Base-by-base conservation (phyloP, 495 filamentous ascomycete species). In the Hyaloscypha bicolor region DNA sequence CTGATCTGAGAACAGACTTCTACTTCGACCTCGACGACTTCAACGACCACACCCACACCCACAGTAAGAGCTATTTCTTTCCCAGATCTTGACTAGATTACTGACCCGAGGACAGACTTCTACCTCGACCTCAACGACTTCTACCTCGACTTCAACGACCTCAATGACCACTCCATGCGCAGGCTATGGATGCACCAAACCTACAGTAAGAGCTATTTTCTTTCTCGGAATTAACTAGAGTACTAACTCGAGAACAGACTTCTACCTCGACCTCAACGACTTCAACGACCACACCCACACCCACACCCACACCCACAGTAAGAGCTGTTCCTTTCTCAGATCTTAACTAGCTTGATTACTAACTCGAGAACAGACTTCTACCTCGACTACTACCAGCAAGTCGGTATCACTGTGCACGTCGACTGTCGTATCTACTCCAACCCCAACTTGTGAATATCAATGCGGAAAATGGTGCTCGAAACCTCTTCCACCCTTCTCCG, bases 381-480 rank as follows among this genome's bases (percentile, higher is more conserved):
- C 71, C 14, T 73, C 75, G n/a, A 65, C 71, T 31, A 67, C 65
- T 4, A 64, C 68, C 2, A 79, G 71, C 16, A 76, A 77, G 31
- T 77, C 69, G 58, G 74, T 67, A 60, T 67, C 80, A 51, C 65
- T 77, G 31, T 80, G 78, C 68, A 76, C 74, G 9, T 51, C 58
- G 21, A 66, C 63, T 21, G 71, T 73, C 33, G 81, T 80, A 39
- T 72, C 73, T 30, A 76, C 77, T 33, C 73, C 77, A 39, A 76
- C 78, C 1, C 68, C 80, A 33, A 75, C 73, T 33, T 84, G 81
- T 72, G 81, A 84, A 59, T 83, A 81, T 71, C 74, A 76, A 62
- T 79, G 79, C 69, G 81, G 81, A 56, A 78, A 76, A 42, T 84
- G 81, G 81, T 84, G 81, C 73, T 79, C 79, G 19, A 69, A 73